A percentile compares a stretch with the other conserved stretches of the same genome.
Evolutionary conservation across 306 rosid species (phyloP).

Genomic region (Gastrolobium bilobum): DNA sequence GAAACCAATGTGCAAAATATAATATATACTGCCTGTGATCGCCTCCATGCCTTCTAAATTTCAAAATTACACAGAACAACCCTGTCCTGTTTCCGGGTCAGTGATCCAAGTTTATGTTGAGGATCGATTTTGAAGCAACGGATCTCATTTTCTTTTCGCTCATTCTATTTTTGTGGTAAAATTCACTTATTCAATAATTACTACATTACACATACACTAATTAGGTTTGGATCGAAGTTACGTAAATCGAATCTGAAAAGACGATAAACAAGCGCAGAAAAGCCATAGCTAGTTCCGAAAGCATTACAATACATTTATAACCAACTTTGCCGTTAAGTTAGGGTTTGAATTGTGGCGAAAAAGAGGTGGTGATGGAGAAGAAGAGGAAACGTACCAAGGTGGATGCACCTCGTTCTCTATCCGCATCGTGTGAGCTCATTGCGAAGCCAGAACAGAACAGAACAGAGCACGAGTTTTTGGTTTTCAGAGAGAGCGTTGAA

Average conservation of each 20-base stretch:
- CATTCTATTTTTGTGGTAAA: background rate
- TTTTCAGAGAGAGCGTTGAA: conserved; percentile 44
- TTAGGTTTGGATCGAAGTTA: conserved; percentile 41
- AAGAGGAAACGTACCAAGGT: conserved; percentile 52
- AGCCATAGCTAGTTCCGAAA: background rate
- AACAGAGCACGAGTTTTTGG: conserved; percentile 34
- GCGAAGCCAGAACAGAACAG: conserved; percentile 47
- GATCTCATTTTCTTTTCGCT: conserved; percentile 39
- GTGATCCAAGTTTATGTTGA: conserved; percentile 39
- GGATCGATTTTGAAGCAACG: conserved; percentile 42
- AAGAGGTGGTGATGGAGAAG: conserved; percentile 5
- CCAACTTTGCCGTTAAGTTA: conserved; percentile 15
- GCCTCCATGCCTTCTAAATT: conserved; percentile 7
- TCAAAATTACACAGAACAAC: conserved; percentile 22
- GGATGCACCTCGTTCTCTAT: conserved; percentile 48
- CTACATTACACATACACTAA: conserved; percentile 1
- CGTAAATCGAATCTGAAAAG: conserved; percentile 40
- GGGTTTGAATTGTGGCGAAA: conserved; percentile 30
- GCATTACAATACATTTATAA: conserved; percentile 1
- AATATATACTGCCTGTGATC: conserved; percentile 25
- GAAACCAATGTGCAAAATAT: conserved; percentile 4
- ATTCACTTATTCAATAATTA: conserved; percentile 13
- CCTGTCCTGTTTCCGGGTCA: conserved; percentile 2
- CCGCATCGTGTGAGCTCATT: conserved; percentile 53
- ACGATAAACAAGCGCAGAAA: conserved; percentile 33